These are phyloP conservation scores for Ceratocystiopsis sp. DNA, from an alignment of 2,329 filamentous ascomycete genomes.

Conservation along the genomic window DNA sequence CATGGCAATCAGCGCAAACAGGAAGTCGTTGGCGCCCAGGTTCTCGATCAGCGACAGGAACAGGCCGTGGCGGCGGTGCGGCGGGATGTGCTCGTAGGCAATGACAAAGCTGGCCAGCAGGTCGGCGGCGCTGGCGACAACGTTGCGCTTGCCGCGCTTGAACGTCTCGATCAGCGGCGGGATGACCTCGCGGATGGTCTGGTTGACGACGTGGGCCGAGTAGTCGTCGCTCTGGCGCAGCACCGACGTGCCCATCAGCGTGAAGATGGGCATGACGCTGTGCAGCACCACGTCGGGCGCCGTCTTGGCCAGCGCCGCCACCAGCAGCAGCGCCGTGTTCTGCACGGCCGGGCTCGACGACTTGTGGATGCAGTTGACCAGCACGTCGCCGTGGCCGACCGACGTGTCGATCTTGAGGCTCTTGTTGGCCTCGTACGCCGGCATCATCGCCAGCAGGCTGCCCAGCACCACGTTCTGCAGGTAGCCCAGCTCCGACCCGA, in stretches of 20 bases:
- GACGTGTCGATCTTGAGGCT: conserved; percentile 55
- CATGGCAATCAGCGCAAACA: conserved; percentile 78
- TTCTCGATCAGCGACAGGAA: conserved; percentile 77
- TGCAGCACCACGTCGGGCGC: conserved; percentile 85
- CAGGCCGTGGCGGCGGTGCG: conserved; percentile 63
- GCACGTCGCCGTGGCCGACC: conserved; percentile 69
- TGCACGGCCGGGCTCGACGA: conserved; percentile 87
- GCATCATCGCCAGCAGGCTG: conserved; percentile 70
- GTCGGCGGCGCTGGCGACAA: conserved; percentile 70
- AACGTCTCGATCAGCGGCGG: conserved; percentile 79
- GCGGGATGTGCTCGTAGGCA: conserved; percentile 89
- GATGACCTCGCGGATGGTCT: conserved; percentile 86
- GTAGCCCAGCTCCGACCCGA: conserved; percentile 78
- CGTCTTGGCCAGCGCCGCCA: conserved; percentile 71
- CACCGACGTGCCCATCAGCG: conserved; percentile 87
- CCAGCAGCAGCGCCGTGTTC: conserved; percentile 73
- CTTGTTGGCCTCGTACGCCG: conserved; percentile 48
- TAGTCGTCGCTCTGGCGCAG: conserved; percentile 91
- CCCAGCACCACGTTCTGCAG: conserved; percentile 71
- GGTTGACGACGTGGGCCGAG: conserved; percentile 87
- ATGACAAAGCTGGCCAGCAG: conserved; percentile 91
- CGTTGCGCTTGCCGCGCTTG: conserved; percentile 58
- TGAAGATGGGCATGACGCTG: conserved; percentile 98
- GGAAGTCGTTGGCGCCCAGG: conserved; percentile 68
- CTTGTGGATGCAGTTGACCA: conserved; percentile 87